Conservation (phyloP, 2,329 filamentous ascomycete species). For the Aschersonia sp. region DNA sequence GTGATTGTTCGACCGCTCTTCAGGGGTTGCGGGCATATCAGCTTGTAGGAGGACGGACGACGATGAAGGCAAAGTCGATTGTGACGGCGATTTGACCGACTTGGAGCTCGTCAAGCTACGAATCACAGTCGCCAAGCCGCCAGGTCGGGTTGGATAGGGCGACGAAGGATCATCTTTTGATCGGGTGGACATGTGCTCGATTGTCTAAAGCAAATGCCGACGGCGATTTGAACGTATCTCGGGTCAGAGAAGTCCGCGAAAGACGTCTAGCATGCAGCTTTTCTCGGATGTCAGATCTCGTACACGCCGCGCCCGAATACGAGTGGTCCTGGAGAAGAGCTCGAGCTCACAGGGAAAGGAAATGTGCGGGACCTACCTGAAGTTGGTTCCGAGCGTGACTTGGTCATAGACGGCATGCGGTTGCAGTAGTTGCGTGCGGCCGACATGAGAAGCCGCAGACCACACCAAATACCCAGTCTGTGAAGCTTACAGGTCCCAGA, state of each 20-base stretch:
- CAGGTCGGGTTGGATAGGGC: slow-evolving; percentile 38
- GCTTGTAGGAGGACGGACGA: slow-evolving; percentile 23
- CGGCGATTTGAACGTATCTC: slow-evolving; percentile 3
- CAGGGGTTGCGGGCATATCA: slow-evolving; percentile 28
- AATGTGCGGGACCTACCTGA: too few relatives aligned
- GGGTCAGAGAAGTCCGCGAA: background rate
- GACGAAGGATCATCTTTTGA: slow-evolving; percentile 40
- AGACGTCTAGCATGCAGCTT: background rate
- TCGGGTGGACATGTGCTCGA: slow-evolving; percentile 45
- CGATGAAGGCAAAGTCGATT: slow-evolving; percentile 25
- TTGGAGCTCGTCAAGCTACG: slow-evolving; percentile 45
- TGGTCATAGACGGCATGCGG: background rate
- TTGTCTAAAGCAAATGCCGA: slow-evolving; percentile 6
- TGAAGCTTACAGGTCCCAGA: too few relatives aligned
- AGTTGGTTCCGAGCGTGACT: background rate
- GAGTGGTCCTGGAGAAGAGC: too few relatives aligned
- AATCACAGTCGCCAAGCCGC: slow-evolving; percentile 48
- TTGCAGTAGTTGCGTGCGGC: background rate
- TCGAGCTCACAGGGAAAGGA: too few relatives aligned
- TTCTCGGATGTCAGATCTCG: too few relatives aligned
- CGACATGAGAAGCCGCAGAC: background rate
- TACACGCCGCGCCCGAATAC: too few relatives aligned
- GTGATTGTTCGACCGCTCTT: slow-evolving; percentile 35
- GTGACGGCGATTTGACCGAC: slow-evolving; percentile 29
- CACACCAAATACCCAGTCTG: background rate